A percentile compares a stretch with the other conserved stretches of the same genome.
Conservation (phyloP, 164 flowering plant genomes). For the Saururus chinensis region DNA sequence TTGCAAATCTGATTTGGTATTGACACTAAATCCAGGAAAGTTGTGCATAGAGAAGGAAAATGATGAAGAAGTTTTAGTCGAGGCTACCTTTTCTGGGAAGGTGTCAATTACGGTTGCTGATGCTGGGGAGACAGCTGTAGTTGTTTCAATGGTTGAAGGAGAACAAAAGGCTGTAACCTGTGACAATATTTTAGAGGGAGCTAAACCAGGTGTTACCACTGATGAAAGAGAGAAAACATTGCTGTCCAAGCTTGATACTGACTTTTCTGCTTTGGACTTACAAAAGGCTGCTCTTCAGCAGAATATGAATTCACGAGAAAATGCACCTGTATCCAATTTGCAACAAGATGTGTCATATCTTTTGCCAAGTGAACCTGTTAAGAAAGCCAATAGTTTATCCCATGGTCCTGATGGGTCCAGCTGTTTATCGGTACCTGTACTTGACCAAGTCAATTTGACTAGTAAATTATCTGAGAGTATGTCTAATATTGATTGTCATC, state of each 20-base stretch:
- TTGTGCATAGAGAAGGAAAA: conserved; percentile 16
- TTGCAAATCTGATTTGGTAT: conserved; percentile 18
- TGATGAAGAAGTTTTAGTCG: conserved; percentile 15
- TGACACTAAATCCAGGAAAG: conserved; percentile 14
- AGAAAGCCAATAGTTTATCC: conserved; percentile 7
- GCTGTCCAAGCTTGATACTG: conserved; percentile 6
- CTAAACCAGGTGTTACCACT: conserved; percentile 5
- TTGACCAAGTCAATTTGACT: conserved; percentile 4
- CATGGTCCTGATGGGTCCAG: conserved; percentile 10
- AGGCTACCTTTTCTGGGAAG: conserved; percentile 42
- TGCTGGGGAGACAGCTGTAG: conserved; percentile 89
- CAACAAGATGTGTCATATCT: conserved; percentile 17
- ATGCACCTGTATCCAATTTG: conserved; percentile 23
- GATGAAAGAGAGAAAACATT: conserved; percentile 11
- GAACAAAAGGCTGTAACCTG: conserved; percentile 20
- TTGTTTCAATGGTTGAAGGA: conserved; percentile 63
- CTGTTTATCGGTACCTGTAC: conserved; percentile 8
- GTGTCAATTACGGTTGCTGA: conserved; percentile 76
- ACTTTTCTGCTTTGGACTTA: conserved; percentile 8
- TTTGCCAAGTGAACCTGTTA: conserved; percentile 17
- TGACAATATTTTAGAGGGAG: conserved; percentile 12
- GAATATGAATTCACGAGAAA: conserved; percentile 16
- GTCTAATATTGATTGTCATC: conserved; percentile 28
- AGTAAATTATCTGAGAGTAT: conserved; percentile 18
- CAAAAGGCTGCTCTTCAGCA: conserved; percentile 10